Conservation (phyloP, 2,329 filamentous ascomycete species). For the Fusarium liriodendri region DNA sequence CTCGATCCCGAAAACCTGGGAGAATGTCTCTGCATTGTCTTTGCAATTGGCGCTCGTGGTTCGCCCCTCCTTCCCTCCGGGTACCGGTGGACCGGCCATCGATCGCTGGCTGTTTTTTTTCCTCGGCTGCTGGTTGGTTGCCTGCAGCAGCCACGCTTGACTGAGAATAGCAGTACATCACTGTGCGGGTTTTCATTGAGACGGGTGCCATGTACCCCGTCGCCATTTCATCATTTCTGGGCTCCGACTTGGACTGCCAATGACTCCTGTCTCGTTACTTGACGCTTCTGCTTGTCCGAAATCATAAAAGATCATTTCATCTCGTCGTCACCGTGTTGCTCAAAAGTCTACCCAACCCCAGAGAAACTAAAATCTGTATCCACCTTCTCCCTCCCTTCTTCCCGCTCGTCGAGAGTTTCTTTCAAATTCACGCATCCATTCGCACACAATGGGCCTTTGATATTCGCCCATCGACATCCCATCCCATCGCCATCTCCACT, state of each 20-base stretch:
- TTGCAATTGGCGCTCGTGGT: conserved; percentile 7
- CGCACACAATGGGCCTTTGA: conserved; percentile 25
- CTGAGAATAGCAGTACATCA: neutral
- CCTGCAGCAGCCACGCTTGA: neutral
- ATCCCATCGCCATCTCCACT: conserved; percentile 35
- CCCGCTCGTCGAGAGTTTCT: neutral
- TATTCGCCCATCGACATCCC: conserved; percentile 14
- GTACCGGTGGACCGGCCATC: conserved; percentile 10
- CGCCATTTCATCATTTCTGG: conserved; percentile 29
- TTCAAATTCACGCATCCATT: neutral
- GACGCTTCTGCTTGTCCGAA: conserved; percentile 13
- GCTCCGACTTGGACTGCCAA: neutral
- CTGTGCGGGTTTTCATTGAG: conserved; percentile 8
- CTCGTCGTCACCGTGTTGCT: conserved; percentile 2
- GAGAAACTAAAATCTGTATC: neutral
- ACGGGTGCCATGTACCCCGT: conserved; percentile 10
- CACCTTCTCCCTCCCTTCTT: neutral
- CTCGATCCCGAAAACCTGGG: neutral
- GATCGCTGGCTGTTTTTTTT: conserved; percentile 1
- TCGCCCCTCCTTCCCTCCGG: conserved; percentile 17
- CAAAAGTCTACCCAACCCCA: conserved; percentile 24
- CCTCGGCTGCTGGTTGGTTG: conserved; percentile 6
- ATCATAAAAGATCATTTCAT: conserved; percentile 12
- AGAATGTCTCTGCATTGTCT: neutral
- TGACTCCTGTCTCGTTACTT: conserved; percentile 3